phyloP scores from a whole-genome alignment of 768 basidiomycete species.

The Auricularia cornea region DNA sequence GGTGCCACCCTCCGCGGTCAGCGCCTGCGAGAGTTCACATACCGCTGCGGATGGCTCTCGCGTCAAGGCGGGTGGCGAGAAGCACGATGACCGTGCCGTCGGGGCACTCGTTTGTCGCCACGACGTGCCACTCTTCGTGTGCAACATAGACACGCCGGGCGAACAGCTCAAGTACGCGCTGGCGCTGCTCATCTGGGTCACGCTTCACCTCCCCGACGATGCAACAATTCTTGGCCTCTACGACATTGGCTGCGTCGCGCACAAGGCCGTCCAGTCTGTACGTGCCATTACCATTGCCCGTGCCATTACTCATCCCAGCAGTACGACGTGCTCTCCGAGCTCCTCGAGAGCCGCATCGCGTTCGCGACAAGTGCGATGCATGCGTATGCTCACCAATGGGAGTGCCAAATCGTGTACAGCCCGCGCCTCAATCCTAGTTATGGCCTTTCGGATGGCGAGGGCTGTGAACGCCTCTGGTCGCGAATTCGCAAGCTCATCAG shows the following conservation, averaged over 20 bases:
- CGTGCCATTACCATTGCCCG: neutral
- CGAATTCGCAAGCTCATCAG: neutral
- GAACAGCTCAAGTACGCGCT: conserved; percentile 3
- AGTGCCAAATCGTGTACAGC: neutral
- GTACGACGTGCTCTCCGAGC: neutral
- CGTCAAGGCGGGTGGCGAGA: neutral
- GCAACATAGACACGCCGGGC: conserved; percentile 5
- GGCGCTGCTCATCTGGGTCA: neutral
- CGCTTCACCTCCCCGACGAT: neutral
- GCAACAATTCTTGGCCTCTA: neutral
- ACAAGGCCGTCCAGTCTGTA: neutral
- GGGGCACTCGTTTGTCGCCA: conserved; percentile 2
- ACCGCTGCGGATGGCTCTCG: neutral
- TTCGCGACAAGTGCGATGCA: neutral
- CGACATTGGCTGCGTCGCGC: neutral
- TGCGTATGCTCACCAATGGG: conserved; percentile 2
- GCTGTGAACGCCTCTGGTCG: conserved; percentile 26
- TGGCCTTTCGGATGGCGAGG: conserved; percentile 30
- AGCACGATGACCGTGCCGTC: neutral
- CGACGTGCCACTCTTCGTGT: conserved; percentile 4
- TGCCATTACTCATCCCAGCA: too few relatives aligned
- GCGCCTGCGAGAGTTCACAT: neutral
- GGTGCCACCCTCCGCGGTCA: neutral
- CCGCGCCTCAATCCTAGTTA: conserved; percentile 16
- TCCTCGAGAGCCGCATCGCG: neutral